Base-by-base conservation (phyloP, 495 filamentous ascomycete species). In the Glonium stellatum region DNA sequence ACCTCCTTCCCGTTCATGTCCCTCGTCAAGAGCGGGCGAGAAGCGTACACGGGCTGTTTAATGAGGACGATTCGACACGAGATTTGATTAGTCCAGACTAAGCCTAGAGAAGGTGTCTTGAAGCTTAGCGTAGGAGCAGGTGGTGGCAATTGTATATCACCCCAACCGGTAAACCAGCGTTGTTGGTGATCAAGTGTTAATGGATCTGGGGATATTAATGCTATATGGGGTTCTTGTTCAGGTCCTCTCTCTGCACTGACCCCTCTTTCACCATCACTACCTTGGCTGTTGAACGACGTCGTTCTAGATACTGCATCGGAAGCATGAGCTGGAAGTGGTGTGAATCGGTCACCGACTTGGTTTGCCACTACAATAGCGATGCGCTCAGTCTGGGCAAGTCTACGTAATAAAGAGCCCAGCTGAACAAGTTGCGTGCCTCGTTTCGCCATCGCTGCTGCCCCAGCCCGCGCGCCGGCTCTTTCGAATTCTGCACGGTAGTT, bases 81-180 rank as follows among this genome's bases (percentile, higher is more conserved):
- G 44, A 97, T 83, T 74, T 93, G 88, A 58, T 90, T 95, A 36
- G 88, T 82, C 93, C 93, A 98, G 25, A 92, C 83, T 12, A 96
- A 78, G 0, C 93, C 93, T 55, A 97, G 74, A 9, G 87, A 84
- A 0, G 93, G 93, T 0, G 88, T 95, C 73, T 97, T 98, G 13
- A 84, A 76, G 21, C 62, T 69, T 23, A 74, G 67, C 11, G 57
- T 34, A 50, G n/a, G 47, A 42, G 23, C 5, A 47, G 22, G 5
- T 47, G 42, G 31, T 22, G 49, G 56, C 23, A 35, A 55, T 50
- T 66, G 74, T 41, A 78, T 75, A 69, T 91, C 87, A 22, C 90
- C 90, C 92, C 93, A 98, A 39, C 93, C 93, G 1, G 88, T 92
- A 72, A 96, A 96, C 80, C 88, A 98, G 8, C 86, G 82, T 67